Percentiles rank a stretch among this genome's conserved stretches.
These are phyloP conservation scores for Hyaloscypha hepaticicola DNA, from an alignment of 495 filamentous ascomycete species.

Conservation along the genomic window DNA sequence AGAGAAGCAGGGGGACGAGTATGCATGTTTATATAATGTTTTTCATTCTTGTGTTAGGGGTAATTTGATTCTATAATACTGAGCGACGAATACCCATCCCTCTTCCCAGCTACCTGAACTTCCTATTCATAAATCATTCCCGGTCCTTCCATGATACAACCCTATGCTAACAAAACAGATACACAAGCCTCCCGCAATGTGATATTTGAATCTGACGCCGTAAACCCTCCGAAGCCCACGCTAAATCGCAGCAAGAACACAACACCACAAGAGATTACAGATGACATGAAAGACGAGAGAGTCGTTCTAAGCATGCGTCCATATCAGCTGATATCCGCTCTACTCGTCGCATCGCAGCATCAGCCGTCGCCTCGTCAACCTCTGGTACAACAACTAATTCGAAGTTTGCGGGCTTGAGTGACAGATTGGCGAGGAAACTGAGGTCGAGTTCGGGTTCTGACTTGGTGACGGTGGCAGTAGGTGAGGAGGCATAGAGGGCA, in stretches of 20 bases:
- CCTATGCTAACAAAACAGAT: not conserved
- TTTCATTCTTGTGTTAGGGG: too few relatives aligned
- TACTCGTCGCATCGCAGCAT: constrained; percentile 40
- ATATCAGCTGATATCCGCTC: constrained; percentile 42
- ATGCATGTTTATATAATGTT: too few relatives aligned
- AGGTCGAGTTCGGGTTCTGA: constrained; percentile 26
- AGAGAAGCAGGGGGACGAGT: too few relatives aligned
- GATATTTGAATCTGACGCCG: not conserved
- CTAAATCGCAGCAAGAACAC: constrained; percentile 31
- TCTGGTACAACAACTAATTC: constrained; percentile 54
- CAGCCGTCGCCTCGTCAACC: constrained; percentile 43
- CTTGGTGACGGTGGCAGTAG: constrained; percentile 24
- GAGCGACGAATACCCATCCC: too few relatives aligned
- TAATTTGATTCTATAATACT: too few relatives aligned
- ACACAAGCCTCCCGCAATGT: too few relatives aligned
- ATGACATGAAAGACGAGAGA: constrained; percentile 39
- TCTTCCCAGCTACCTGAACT: too few relatives aligned
- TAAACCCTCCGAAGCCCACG: constrained; percentile 10
- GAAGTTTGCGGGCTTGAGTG: constrained; percentile 54
- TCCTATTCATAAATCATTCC: too few relatives aligned
- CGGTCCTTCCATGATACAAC: constrained; percentile 1
- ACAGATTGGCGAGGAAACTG: constrained; percentile 52
- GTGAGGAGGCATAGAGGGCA: constrained; percentile 49
- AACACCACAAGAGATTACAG: constrained; percentile 32
- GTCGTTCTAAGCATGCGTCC: constrained; percentile 39